Conservation (phyloP, 2,329 filamentous ascomycete genomes). For the Rutstroemia sp. region DNA sequence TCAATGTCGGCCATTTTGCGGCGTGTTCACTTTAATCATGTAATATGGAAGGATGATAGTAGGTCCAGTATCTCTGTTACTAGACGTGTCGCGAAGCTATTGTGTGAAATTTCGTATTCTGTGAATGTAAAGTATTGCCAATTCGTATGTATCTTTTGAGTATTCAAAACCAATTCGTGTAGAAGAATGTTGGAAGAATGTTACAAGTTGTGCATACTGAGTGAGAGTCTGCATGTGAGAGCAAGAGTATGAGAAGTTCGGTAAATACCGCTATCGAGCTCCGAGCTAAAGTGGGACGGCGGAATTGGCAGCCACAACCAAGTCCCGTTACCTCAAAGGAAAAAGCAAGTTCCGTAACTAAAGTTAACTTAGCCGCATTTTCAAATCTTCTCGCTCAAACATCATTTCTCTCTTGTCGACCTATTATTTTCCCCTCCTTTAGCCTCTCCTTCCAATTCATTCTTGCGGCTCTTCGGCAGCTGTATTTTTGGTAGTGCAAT, state of each 20-base stretch:
- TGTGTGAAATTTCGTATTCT: no score
- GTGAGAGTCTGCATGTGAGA: no score
- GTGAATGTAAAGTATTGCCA: neutral
- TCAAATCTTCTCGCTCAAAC: conserved; percentile 9
- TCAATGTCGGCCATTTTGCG: conserved; percentile 61
- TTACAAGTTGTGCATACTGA: neutral
- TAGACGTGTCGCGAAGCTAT: no score
- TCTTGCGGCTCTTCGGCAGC: conserved; percentile 1
- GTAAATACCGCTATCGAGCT: conserved; percentile 1
- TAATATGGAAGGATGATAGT: neutral
- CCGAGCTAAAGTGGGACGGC: conserved; percentile 10
- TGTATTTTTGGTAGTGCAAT: conserved; percentile 33
- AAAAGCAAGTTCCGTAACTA: conserved; percentile 12
- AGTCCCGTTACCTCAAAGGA: conserved; percentile 9
- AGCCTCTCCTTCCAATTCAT: neutral
- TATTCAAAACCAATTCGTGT: neutral
- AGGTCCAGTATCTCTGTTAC: no score
- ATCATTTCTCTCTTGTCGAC: conserved; percentile 8
- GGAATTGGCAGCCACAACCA: neutral
- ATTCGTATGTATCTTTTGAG: neutral
- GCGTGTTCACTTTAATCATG: neutral
- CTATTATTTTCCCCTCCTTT: conserved; percentile 10
- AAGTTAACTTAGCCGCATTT: conserved; percentile 9
- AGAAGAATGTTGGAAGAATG: neutral
- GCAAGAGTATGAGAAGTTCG: neutral